Base-by-base conservation (phyloP, 495 filamentous ascomycete species). In the Daldinia childiae region DNA sequence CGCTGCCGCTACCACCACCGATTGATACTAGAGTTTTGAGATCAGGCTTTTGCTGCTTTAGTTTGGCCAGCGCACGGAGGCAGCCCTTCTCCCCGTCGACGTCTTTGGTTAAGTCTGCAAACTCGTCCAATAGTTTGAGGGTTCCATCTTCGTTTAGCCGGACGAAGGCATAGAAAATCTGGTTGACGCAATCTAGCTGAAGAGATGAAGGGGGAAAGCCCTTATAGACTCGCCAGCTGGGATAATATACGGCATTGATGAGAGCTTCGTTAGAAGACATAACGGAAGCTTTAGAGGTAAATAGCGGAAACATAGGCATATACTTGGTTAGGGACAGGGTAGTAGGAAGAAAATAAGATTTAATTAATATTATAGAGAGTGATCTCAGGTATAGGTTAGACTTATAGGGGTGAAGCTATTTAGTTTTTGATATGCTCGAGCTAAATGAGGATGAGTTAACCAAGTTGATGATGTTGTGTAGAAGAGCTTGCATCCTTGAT, bases 141-240 rank as follows among this genome's bases (percentile, higher is more conserved):
- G 72, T 62, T 29, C 76, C 74, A 38, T 74, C 63, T 19, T 41
- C 30, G 51, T 69, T 66, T 4, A 75, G 51, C 4, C 58, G 50
- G 60, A 89, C 90, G 87, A 94, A 95, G 54, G 92, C 90, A 76
- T 95, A 95, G 74, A 90, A 93, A 24, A 94, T 83, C 73, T 93
- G 91, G 29, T 91, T 88, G 36, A 91, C 80, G 41, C 84, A 84
- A 32, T 84, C 84, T 62, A 89, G 75, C 64, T 87, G 83, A 34
- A 95, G 78, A 4, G 88, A 88, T 1, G 90, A 91, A 11, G 92
- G 92, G 38, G 91, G 84, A 58, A 90, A 86, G 66, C 88, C 85
- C 63, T 85, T 84, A 76, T 93, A 93, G 12, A 92, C 86, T 38
- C 88, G 83, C 89, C 91, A 94, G 77, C 91, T 92, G 9, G 92